Conservation (phyloP, 108 stramenopile species). For the Cyclostephanos invisitatus region DNA sequence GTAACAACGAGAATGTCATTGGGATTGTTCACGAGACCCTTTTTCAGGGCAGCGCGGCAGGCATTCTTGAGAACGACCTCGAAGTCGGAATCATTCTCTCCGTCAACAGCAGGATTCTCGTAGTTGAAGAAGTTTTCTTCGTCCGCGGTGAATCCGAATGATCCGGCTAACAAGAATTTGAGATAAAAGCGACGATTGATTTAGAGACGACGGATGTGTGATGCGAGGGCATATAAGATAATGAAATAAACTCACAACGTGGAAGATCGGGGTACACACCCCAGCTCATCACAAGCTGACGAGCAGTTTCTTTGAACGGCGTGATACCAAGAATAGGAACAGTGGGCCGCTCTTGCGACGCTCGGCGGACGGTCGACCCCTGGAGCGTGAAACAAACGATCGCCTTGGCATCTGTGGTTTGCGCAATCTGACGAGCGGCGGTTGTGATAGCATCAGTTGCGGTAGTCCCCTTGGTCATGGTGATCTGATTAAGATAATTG, state of each 20-base stretch:
- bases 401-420: constrained; percentile 64
- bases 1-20: constrained; percentile 83
- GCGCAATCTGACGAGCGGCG: constrained; percentile 67
- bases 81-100: constrained; percentile 49
- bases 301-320: constrained; percentile 71
- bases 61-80: constrained; percentile 54
- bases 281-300: constrained; percentile 77
- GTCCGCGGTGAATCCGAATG: constrained; percentile 68
- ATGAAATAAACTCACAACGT: constrained; percentile 10
- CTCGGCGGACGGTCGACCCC: constrained; percentile 73
- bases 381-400: constrained; percentile 80
- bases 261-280: constrained; percentile 77
- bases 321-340: constrained; percentile 84
- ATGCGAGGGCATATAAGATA: background rate
- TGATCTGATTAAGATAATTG: constrained; percentile 43
- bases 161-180: constrained; percentile 40
- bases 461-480: constrained; percentile 36
- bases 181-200: background rate
- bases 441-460: constrained; percentile 80
- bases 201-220: no score
- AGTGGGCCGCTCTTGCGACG: constrained; percentile 72
- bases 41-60: constrained; percentile 61
- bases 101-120: constrained; percentile 42
- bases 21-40: constrained; percentile 65
- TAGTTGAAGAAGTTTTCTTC: constrained; percentile 70